These are phyloP conservation scores for Herpetomonas muscarum DNA, from an alignment of 208 protist genomes.

Conservation along the genomic window DNA sequence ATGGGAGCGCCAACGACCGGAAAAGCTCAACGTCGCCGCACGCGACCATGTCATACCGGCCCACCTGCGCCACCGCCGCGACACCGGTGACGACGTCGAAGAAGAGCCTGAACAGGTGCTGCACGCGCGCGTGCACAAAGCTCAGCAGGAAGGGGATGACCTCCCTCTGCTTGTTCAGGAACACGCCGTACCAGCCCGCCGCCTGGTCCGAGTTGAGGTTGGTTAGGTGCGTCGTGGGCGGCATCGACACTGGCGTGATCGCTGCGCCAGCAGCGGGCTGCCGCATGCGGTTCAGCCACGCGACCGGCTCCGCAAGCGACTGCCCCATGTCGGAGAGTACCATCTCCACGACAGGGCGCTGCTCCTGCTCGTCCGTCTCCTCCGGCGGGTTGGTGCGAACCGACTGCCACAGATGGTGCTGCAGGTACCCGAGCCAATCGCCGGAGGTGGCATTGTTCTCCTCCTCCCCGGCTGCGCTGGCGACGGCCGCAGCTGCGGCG, in stretches of 20 bases:
- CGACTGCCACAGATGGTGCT: too few species aligned
- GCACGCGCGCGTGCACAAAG: slow-evolving; percentile 32
- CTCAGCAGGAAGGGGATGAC: slow-evolving; percentile 40
- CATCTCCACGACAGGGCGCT: too few species aligned
- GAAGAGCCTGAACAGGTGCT: slow-evolving; percentile 43
- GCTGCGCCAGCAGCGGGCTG: slow-evolving; percentile 10
- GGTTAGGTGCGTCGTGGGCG: slow-evolving; percentile 26
- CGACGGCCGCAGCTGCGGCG: slow-evolving; percentile 10
- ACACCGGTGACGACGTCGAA: slow-evolving; percentile 57
- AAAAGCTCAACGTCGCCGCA: slow-evolving; percentile 39
- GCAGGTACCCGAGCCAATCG: too few species aligned
- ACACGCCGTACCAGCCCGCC: slow-evolving; percentile 52
- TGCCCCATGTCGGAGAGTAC: too few species aligned
- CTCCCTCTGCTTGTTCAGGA: slow-evolving; percentile 55
- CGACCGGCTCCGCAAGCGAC: too few species aligned
- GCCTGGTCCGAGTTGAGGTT: slow-evolving; percentile 32
- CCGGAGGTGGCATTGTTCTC: too few species aligned
- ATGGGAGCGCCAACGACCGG: slow-evolving; percentile 36
- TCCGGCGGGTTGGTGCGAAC: too few species aligned
- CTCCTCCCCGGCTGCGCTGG: too few species aligned
- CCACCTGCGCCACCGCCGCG: slow-evolving; percentile 56
- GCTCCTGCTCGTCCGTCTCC: too few species aligned
- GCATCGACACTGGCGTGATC: slow-evolving; percentile 39
- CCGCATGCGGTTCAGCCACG: slow-evolving; percentile 4
- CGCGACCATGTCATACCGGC: slow-evolving; percentile 37